Percentiles rank a stretch among this genome's conserved stretches.
phyloP scores from a whole-genome alignment of 495 filamentous ascomycete species.

The Aspergillus homomorphus region DNA sequence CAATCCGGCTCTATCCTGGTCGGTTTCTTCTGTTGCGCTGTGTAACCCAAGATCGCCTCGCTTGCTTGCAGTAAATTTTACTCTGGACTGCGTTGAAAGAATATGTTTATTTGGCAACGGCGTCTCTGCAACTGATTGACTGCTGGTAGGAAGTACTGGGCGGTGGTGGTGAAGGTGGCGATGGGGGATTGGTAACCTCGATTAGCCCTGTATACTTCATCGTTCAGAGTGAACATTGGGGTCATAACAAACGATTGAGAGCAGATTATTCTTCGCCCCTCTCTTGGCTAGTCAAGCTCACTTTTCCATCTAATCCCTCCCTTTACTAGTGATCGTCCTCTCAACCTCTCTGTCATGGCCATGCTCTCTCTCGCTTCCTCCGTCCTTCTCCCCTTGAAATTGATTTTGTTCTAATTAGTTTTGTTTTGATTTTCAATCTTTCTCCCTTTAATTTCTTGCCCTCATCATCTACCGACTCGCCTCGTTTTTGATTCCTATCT shows the following conservation, averaged over 20 bases:
- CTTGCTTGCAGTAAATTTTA: slow-evolving; percentile 22
- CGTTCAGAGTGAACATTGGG: neutral
- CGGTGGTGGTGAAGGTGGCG: too few relatives aligned
- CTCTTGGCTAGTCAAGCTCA: neutral
- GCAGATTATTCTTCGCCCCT: neutral
- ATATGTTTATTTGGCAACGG: neutral
- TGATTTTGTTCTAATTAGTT: neutral
- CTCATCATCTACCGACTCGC: neutral
- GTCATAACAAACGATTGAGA: neutral
- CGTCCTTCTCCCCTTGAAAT: neutral
- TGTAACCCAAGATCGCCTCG: slow-evolving; percentile 31
- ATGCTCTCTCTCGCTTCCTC: neutral
- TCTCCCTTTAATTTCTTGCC: neutral
- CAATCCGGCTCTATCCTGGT: slow-evolving; percentile 17
- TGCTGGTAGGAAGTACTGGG: too few relatives aligned
- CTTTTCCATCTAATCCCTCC: neutral
- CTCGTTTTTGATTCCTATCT: neutral
- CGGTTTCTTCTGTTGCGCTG: slow-evolving; percentile 19
- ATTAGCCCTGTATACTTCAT: neutral
- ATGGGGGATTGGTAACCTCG: too few relatives aligned
- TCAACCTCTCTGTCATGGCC: neutral
- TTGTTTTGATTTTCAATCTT: neutral
- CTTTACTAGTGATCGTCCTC: neutral
- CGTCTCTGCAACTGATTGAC: neutral
- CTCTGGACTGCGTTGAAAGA: slow-evolving; percentile 9